Percentiles rank a stretch among this genome's conserved stretches.
phyloP scores from a whole-genome alignment of 345 rosid genomes.

The Boechera stricta region DNA sequence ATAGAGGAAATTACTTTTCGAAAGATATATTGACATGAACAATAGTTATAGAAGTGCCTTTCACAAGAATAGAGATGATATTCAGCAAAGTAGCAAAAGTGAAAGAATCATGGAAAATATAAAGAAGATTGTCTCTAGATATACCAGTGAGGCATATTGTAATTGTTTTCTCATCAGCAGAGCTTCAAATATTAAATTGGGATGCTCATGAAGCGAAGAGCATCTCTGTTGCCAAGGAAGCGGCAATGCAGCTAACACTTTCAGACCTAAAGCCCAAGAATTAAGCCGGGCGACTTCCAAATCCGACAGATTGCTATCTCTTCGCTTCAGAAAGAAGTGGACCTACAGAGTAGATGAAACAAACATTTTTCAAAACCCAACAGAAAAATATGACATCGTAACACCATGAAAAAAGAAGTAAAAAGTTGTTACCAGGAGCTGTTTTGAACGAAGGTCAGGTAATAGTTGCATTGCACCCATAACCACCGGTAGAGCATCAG shows the following conservation, averaged over 20 bases:
- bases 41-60: slow-evolving; percentile 15
- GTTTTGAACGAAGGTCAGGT: slow-evolving; percentile 95
- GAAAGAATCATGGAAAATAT: not conserved
- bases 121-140: slow-evolving; percentile 26
- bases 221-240: slow-evolving; percentile 99
- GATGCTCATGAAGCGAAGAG: slow-evolving; percentile 95
- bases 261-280: slow-evolving; percentile 98
- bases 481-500: slow-evolving; percentile 95
- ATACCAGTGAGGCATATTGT: slow-evolving; percentile 87
- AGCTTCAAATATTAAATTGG: slow-evolving; percentile 90
- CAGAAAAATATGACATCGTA: slow-evolving; percentile 1
- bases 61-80: slow-evolving; percentile 17
- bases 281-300: slow-evolving; percentile 84
- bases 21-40: slow-evolving; percentile 20
- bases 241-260: slow-evolving; percentile 93
- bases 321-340: slow-evolving; percentile 92
- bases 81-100: slow-evolving; percentile 13
- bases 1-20: slow-evolving; percentile 2
- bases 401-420: slow-evolving; percentile 12
- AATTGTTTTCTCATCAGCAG: slow-evolving; percentile 97
- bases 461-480: slow-evolving; percentile 98
- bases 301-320: slow-evolving; percentile 81
- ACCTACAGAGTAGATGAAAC: slow-evolving; percentile 63
- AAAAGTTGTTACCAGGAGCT: slow-evolving; percentile 72
- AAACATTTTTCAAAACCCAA: slow-evolving; percentile 24